phyloP scores from a whole-genome alignment of 2,329 filamentous ascomycete species.

The Phialophora macrospora region DNA sequence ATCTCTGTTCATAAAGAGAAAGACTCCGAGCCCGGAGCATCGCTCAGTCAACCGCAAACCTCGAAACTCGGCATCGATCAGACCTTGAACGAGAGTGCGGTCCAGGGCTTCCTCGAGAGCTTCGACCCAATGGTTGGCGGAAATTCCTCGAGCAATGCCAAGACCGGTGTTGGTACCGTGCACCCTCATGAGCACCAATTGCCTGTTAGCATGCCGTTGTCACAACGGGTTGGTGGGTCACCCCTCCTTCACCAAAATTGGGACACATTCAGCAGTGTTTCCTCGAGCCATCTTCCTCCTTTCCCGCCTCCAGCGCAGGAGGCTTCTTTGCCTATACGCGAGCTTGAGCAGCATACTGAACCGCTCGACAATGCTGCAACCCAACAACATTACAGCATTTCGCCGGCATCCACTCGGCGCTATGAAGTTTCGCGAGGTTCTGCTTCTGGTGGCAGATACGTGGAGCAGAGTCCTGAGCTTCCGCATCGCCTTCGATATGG shows the following conservation, averaged over 20 bases:
- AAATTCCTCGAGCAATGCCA: neutral
- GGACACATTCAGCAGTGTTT: neutral
- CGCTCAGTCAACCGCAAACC: neutral
- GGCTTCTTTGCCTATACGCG: conserved; percentile 15
- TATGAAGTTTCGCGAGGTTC: neutral
- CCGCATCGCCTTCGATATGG: conserved; percentile 8
- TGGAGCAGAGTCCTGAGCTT: conserved; percentile 8
- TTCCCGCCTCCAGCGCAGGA: conserved; percentile 1
- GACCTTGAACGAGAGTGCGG: conserved; percentile 23
- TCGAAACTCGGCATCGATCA: conserved; percentile 4
- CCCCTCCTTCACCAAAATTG: neutral
- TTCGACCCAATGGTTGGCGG: conserved; percentile 28
- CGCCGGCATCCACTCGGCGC: neutral
- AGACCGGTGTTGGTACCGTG: neutral
- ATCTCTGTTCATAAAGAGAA: conserved; percentile 11
- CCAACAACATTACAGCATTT: neutral
- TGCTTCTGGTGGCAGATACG: conserved; percentile 9
- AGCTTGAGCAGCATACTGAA: neutral
- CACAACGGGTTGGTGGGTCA: neutral
- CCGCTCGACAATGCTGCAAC: neutral
- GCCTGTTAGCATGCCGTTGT: neutral
- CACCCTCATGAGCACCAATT: conserved; percentile 1
- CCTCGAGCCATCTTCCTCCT: neutral
- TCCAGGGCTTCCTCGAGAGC: conserved; percentile 33
- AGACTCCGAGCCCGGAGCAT: conserved; percentile 9